Evolutionary conservation across 1,139 yeast species (phyloP).

Genomic region (Spencermartinsiella ligniputridi): DNA sequence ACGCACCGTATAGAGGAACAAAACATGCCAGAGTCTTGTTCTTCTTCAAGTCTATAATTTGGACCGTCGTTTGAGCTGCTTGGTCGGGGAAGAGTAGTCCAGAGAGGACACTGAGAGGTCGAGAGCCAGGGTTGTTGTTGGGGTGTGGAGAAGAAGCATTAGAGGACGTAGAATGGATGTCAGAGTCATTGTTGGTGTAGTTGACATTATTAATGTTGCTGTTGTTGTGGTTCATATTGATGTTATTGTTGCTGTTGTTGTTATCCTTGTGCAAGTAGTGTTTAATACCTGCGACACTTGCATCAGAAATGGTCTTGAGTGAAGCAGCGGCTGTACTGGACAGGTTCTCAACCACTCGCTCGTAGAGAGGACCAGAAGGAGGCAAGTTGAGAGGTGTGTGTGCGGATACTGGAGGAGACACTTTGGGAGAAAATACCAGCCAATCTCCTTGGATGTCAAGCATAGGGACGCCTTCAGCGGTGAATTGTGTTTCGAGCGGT

Average conservation of each 20-base stretch:
- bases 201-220: background rate
- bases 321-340: conserved; percentile 30
- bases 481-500: background rate
- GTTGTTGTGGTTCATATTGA: background rate
- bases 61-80: conserved; percentile 15
- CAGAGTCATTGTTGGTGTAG: background rate
- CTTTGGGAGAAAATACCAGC: conserved; percentile 23
- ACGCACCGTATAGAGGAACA: conserved; percentile 59
- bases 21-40: conserved; percentile 48
- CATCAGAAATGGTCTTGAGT: conserved; percentile 28
- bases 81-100: conserved; percentile 17
- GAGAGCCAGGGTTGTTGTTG: conserved; percentile 1
- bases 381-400: conserved; percentile 28
- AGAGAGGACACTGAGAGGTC: conserved; percentile 11
- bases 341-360: conserved; percentile 26
- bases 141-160: conserved; percentile 3
- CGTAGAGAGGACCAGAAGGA: conserved; percentile 29
- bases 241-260: background rate
- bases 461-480: conserved; percentile 24
- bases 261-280: conserved; percentile 22
- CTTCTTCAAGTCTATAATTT: conserved; percentile 45
- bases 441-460: conserved; percentile 27
- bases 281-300: conserved; percentile 28
- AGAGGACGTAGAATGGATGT: background rate
- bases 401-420: conserved; percentile 4